phyloP scores from a whole-genome alignment of 306 rosid species.

The Gastrolobium bilobum region DNA sequence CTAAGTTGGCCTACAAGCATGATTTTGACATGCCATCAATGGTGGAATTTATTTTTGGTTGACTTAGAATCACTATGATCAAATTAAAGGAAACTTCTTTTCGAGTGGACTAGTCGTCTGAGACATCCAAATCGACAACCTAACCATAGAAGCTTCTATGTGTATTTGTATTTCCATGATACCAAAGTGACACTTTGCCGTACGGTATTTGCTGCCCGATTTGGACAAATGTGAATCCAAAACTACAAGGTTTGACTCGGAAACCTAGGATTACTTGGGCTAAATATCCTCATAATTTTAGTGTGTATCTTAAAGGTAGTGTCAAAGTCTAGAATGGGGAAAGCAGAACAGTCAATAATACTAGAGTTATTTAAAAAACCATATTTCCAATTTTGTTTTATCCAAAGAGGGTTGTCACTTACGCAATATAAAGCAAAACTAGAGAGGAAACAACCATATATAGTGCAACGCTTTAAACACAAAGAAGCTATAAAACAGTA shows the following conservation, averaged over 20 bases:
- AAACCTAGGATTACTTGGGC: slow-evolving; percentile 25
- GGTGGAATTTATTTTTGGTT: slow-evolving; percentile 7
- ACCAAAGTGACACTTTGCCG: neutral
- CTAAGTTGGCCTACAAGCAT: slow-evolving; percentile 36
- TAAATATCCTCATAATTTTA: neutral
- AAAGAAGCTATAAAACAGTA: neutral
- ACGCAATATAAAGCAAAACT: too few species aligned
- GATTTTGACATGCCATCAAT: slow-evolving; percentile 31
- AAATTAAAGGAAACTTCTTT: neutral
- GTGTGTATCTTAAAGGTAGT: neutral
- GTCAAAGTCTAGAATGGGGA: neutral
- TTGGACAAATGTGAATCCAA: slow-evolving; percentile 17
- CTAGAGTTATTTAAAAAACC: too few species aligned
- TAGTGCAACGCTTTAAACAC: neutral
- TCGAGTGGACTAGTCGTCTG: neutral
- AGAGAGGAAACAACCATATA: too few species aligned
- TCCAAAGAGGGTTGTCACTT: too few species aligned
- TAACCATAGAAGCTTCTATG: slow-evolving; percentile 22
- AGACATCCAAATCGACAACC: slow-evolving; percentile 2
- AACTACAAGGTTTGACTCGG: slow-evolving; percentile 14
- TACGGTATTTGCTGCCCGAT: slow-evolving; percentile 27
- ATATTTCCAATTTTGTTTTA: too few species aligned
- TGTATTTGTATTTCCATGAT: neutral
- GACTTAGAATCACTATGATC: slow-evolving; percentile 1
- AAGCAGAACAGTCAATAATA: neutral